A percentile compares a stretch with the other conserved stretches of the same genome.
These are phyloP conservation scores for Aspergillus fijiensis DNA, from an alignment of 2,329 filamentous ascomycete genomes.

Conservation along the genomic window DNA sequence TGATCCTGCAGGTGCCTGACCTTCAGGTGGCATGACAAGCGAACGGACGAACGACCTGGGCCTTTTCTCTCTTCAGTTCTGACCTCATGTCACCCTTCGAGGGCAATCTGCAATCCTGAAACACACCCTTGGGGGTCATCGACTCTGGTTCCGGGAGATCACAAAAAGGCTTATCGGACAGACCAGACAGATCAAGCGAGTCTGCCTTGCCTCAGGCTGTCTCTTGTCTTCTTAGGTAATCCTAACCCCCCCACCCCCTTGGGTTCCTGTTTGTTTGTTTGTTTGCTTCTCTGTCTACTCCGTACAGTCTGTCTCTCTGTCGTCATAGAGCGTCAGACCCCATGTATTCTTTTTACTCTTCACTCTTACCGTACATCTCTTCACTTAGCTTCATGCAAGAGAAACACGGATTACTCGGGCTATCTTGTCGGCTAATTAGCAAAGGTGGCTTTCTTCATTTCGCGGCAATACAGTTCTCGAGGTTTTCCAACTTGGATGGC, in stretches of 20 bases:
- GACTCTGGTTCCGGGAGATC: background rate
- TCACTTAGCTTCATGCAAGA: background rate
- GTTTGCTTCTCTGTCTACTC: too few species aligned
- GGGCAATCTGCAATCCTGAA: background rate
- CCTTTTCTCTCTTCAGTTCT: background rate
- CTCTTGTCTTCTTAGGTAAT: slow-evolving; percentile 1
- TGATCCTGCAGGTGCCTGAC: background rate
- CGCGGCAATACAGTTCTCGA: too few species aligned
- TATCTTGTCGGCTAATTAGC: background rate
- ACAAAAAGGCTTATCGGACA: background rate
- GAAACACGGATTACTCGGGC: background rate
- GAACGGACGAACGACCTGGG: too few species aligned
- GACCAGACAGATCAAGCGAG: background rate
- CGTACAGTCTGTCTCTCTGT: background rate
- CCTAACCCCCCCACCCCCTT: background rate
- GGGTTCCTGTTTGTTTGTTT: too few species aligned
- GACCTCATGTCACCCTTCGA: slow-evolving; percentile 2
- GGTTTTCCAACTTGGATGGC: background rate
- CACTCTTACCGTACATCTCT: background rate
- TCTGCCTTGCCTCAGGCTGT: slow-evolving; percentile 6
- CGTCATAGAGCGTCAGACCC: background rate
- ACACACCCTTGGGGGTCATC: background rate
- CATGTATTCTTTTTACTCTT: background rate
- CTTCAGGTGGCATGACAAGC: slow-evolving; percentile 1
- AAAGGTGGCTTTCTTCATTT: too few species aligned